phyloP scores from a whole-genome alignment of 441 rosid genomes.

The Pelargonium cotyledonis region DNA sequence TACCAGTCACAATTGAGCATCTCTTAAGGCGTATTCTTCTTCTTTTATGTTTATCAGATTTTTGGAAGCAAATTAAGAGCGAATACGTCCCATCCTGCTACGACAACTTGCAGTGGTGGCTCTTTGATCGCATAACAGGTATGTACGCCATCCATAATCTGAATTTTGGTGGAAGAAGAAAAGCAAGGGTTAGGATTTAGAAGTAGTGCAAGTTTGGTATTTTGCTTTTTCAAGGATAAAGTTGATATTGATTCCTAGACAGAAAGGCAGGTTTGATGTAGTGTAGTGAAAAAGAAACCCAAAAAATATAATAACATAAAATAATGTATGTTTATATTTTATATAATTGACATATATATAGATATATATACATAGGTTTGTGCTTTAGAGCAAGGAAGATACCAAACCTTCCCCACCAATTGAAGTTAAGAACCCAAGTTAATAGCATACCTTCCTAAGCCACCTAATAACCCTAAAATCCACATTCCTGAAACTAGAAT shows the following conservation, averaged over 20 bases:
- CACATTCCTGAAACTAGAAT: neutral
- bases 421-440: slow-evolving; percentile 32
- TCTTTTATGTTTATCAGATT: no score
- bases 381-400: slow-evolving; percentile 63
- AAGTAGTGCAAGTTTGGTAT: slow-evolving; percentile 35
- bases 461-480: neutral
- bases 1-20: no score
- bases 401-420: slow-evolving; percentile 54
- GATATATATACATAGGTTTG: neutral
- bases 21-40: no score
- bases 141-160: neutral
- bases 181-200: slow-evolving; percentile 6
- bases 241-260: slow-evolving; percentile 22
- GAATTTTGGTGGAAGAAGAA: slow-evolving; percentile 9
- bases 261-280: neutral
- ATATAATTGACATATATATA: neutral
- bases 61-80: no score
- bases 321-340: neutral
- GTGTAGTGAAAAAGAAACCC: neutral
- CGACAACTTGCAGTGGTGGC: neutral
- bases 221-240: slow-evolving; percentile 7
- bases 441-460: slow-evolving; percentile 22
- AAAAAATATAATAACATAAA: neutral
- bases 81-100: no score
- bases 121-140: neutral